phyloP scores from a whole-genome alignment of 2,329 filamentous ascomycete species.

The Aureobasidium sp. region DNA sequence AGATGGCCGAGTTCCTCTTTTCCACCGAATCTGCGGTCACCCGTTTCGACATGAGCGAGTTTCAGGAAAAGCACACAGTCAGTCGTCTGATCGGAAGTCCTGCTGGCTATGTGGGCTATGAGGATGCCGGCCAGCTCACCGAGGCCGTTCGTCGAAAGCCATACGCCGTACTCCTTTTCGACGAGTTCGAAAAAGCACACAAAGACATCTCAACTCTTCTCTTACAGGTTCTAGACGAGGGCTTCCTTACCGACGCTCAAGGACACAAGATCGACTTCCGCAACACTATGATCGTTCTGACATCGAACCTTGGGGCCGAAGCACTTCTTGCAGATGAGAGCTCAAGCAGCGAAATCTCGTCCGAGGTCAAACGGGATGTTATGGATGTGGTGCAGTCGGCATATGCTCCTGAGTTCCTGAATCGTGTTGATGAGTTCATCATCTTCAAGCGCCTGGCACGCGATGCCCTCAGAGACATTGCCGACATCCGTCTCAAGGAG shows the following conservation, averaged over 20 bases:
- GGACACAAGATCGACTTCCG: slow-evolving; percentile 95
- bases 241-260: slow-evolving; percentile 89
- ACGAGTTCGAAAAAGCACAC: slow-evolving; percentile 97
- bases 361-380: slow-evolving; percentile 65
- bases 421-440: slow-evolving; percentile 94
- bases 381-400: slow-evolving; percentile 72
- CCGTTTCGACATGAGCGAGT: slow-evolving; percentile 96
- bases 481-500: slow-evolving; percentile 82
- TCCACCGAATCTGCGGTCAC: slow-evolving; percentile 85
- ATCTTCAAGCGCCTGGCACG: slow-evolving; percentile 81
- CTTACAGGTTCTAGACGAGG: slow-evolving; percentile 90
- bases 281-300: slow-evolving; percentile 93
- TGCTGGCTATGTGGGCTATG: slow-evolving; percentile 92
- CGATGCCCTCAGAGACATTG: slow-evolving; percentile 76
- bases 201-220: slow-evolving; percentile 87
- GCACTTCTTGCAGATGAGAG: slow-evolving; percentile 58
- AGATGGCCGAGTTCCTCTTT: slow-evolving; percentile 87
- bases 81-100: slow-evolving; percentile 86
- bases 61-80: slow-evolving; percentile 94
- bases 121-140: slow-evolving; percentile 91
- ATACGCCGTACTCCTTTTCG: slow-evolving; percentile 88
- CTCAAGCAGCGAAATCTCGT: slow-evolving; percentile 45
- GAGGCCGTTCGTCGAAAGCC: slow-evolving; percentile 92
- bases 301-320: slow-evolving; percentile 87
- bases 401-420: slow-evolving; percentile 89